Conservation (phyloP, 2,329 filamentous ascomycete species). For the Aspergillus ochraceoroseus region DNA sequence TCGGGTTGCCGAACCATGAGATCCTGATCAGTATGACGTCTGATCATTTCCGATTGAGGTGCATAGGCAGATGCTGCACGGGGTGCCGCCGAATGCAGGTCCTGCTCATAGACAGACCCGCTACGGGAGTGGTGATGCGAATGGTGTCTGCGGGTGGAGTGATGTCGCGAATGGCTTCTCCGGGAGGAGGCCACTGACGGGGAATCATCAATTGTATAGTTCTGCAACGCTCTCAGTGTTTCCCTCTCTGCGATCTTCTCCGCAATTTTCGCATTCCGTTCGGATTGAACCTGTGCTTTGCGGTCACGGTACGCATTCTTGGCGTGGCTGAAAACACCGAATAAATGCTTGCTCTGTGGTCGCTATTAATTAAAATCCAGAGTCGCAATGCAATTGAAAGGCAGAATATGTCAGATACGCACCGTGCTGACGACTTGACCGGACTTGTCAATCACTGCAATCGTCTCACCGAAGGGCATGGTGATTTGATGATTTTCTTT, state of each 20-base stretch:
- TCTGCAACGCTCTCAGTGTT: constrained; percentile 55
- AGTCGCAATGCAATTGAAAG: neutral
- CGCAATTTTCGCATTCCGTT: constrained; percentile 56
- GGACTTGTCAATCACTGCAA: constrained; percentile 85
- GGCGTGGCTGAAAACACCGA: constrained; percentile 88
- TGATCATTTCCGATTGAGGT: constrained; percentile 26
- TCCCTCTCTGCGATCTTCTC: constrained; percentile 55
- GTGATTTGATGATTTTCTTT: constrained; percentile 1
- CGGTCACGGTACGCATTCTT: constrained; percentile 81
- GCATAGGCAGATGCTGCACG: constrained; percentile 22
- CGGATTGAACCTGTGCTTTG: constrained; percentile 72
- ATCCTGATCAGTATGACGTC: constrained; percentile 41
- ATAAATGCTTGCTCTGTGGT: constrained; percentile 75
- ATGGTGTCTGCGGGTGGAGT: constrained; percentile 29
- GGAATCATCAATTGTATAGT: constrained; percentile 47
- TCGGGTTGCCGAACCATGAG: constrained; percentile 26
- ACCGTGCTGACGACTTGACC: constrained; percentile 88
- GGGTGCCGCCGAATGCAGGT: constrained; percentile 26
- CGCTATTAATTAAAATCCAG: constrained; percentile 16
- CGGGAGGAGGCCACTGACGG: constrained; percentile 43
- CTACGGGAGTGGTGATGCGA: constrained; percentile 15
- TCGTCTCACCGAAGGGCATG: constrained; percentile 57
- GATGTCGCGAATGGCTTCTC: constrained; percentile 37
- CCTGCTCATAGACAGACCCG: constrained; percentile 29
- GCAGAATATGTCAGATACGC: constrained; percentile 38